Conservation (phyloP, 768 basidiomycete species). For the Russula emetica region DNA sequence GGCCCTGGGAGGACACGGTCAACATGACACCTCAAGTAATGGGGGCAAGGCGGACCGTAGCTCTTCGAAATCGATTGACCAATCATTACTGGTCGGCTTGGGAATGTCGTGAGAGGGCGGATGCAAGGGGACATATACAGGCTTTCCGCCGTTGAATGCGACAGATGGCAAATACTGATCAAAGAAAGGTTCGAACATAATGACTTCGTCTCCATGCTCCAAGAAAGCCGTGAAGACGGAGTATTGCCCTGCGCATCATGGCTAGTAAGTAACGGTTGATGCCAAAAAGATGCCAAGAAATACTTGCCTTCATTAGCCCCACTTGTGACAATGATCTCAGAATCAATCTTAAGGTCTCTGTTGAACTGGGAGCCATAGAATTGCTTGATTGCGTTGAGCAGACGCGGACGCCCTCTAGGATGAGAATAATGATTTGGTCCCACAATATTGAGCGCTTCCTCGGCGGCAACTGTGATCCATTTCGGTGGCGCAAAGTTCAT, state of each 20-base stretch:
- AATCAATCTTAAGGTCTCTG: slow-evolving; percentile 73
- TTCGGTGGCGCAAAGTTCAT: slow-evolving; percentile 88
- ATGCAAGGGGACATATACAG: slow-evolving; percentile 92
- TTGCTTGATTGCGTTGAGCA: slow-evolving; percentile 81
- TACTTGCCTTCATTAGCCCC: slow-evolving; percentile 90
- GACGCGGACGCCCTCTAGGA: slow-evolving; percentile 80
- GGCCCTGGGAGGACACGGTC: slow-evolving; percentile 41
- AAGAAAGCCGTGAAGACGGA: slow-evolving; percentile 90
- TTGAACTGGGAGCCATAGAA: slow-evolving; percentile 67
- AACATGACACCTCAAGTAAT: slow-evolving; percentile 1
- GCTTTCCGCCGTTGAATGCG: slow-evolving; percentile 89
- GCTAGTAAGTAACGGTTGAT: slow-evolving; percentile 17
- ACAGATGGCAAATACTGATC: slow-evolving; percentile 93
- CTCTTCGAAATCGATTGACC: slow-evolving; percentile 89
- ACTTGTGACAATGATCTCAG: slow-evolving; percentile 90
- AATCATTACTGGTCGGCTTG: slow-evolving; percentile 64
- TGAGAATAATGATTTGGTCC: slow-evolving; percentile 85
- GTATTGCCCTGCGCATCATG: slow-evolving; percentile 67
- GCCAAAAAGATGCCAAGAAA: neutral
- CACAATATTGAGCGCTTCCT: slow-evolving; percentile 58
- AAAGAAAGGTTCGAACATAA: slow-evolving; percentile 98
- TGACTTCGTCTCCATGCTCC: slow-evolving; percentile 91
- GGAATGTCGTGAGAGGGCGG: slow-evolving; percentile 55
- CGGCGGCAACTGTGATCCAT: slow-evolving; percentile 74
- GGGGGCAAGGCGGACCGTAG: slow-evolving; percentile 51